These are phyloP conservation scores for Aspergillus bertholletiae DNA, from an alignment of 495 filamentous ascomycete species.

Conservation along the genomic window DNA sequence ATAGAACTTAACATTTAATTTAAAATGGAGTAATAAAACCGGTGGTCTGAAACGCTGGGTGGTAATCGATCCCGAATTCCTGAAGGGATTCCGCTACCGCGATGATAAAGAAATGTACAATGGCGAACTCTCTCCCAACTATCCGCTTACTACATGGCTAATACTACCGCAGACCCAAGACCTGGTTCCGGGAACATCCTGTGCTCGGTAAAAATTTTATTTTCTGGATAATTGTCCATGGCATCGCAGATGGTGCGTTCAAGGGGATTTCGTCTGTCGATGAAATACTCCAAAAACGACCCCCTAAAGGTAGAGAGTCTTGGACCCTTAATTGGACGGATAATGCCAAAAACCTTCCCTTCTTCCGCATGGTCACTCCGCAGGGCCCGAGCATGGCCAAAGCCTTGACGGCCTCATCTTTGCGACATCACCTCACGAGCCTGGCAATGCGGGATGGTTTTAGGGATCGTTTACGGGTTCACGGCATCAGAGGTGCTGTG, in stretches of 20 bases:
- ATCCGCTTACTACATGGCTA: not conserved
- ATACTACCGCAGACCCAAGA: constrained; percentile 9
- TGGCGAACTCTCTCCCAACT: not conserved
- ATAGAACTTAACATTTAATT: constrained; percentile 17
- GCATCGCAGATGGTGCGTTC: too few relatives aligned
- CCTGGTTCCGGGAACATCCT: constrained; percentile 18
- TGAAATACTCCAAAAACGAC: constrained; percentile 15
- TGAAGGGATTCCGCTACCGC: constrained; percentile 16
- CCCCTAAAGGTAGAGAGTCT: too few relatives aligned
- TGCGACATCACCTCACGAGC: constrained; percentile 16
- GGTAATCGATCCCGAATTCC: constrained; percentile 17
- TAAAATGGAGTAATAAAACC: constrained; percentile 6
- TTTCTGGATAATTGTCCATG: constrained; percentile 18
- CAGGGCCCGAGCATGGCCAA: constrained; percentile 2
- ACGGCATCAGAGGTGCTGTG: constrained; percentile 18
- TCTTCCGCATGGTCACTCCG: constrained; percentile 12
- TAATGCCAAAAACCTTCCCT: constrained; percentile 4
- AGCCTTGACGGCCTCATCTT: constrained; percentile 9
- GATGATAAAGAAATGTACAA: constrained; percentile 9
- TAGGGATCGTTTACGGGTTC: constrained; percentile 13
- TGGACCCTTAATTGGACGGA: constrained; percentile 14
- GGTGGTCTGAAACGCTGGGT: constrained; percentile 14
- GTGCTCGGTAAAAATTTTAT: constrained; percentile 19
- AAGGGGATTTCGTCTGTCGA: constrained; percentile 14
- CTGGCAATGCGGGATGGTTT: constrained; percentile 20